These are phyloP conservation scores for Ceratobasidium sp. DNA, from an alignment of 1,284 basidiomycete genomes.

Conservation along the genomic window DNA sequence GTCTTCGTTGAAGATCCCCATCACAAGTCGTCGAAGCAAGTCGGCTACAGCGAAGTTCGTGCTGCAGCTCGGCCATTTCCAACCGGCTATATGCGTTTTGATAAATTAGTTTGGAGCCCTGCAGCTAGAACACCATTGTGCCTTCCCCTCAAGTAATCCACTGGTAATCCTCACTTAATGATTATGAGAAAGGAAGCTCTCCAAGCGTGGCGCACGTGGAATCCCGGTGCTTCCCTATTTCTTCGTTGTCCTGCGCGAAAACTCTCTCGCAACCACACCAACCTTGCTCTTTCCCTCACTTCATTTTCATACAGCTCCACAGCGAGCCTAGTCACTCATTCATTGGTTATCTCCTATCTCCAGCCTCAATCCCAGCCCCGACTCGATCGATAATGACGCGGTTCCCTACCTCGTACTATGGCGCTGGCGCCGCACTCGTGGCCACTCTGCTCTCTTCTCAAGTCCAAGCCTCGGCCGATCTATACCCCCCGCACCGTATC, in stretches of 20 bases:
- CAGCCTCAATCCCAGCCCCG: not conserved
- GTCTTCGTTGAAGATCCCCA: too few relatives aligned
- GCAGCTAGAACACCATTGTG: not conserved
- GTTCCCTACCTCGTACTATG: slow-evolving; percentile 23
- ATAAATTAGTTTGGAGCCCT: not conserved
- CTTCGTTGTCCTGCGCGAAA: slow-evolving; percentile 18
- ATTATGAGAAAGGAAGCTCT: slow-evolving; percentile 4
- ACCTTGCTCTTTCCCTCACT: not conserved
- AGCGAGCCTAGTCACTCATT: slow-evolving; percentile 24
- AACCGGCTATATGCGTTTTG: slow-evolving; percentile 1
- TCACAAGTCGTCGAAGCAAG: too few relatives aligned
- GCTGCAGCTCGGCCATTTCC: too few relatives aligned
- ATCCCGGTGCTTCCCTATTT: slow-evolving; percentile 14
- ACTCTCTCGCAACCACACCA: slow-evolving; percentile 5
- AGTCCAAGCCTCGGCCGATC: slow-evolving; percentile 18
- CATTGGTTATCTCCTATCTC: slow-evolving; percentile 4
- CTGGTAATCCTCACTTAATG: slow-evolving; percentile 11
- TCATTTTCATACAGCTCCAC: not conserved
- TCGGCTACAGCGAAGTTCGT: too few relatives aligned
- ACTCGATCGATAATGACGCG: slow-evolving; percentile 34
- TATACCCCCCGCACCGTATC: slow-evolving; percentile 18
- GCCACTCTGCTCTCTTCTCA: slow-evolving; percentile 8
- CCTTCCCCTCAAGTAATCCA: too few relatives aligned
- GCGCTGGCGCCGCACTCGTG: slow-evolving; percentile 34
- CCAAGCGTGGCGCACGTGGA: slow-evolving; percentile 10